Conservation (phyloP, 192 early-diverging fungal species). For the Gaertneriomyces sp. region DNA sequence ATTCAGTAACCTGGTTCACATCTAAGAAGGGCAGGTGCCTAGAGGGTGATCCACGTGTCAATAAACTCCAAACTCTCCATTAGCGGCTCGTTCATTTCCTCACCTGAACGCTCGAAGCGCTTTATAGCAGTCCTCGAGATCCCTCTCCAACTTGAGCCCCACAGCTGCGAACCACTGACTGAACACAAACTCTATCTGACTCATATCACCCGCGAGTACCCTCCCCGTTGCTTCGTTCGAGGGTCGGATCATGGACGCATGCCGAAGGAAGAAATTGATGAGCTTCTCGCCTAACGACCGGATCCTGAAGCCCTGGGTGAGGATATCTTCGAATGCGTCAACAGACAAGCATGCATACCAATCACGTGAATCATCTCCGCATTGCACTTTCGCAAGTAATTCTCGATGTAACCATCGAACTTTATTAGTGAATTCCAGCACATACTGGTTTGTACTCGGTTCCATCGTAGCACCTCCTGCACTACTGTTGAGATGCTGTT, state of each 20-base stretch:
- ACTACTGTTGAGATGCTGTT: too few species aligned
- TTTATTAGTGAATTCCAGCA: conserved; percentile 55
- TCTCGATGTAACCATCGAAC: conserved; percentile 58
- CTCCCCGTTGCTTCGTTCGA: conserved; percentile 62
- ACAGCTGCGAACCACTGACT: conserved; percentile 58
- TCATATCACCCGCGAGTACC: conserved; percentile 66
- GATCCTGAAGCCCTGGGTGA: conserved; percentile 31
- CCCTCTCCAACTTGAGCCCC: conserved; percentile 55
- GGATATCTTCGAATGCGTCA: not conserved
- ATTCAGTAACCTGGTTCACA: conserved; percentile 44
- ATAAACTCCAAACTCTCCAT: not conserved
- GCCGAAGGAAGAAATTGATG: conserved; percentile 61
- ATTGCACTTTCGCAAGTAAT: conserved; percentile 53
- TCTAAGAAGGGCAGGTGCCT: conserved; percentile 67
- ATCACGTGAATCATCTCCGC: conserved; percentile 56
- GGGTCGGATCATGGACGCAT: conserved; percentile 60
- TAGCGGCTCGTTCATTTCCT: not conserved
- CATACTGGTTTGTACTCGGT: conserved; percentile 50
- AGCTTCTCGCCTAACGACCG: conserved; percentile 39
- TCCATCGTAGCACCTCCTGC: conserved; percentile 23
- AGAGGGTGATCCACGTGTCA: not conserved
- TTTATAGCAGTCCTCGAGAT: conserved; percentile 53
- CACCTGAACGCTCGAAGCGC: conserved; percentile 61
- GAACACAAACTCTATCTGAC: conserved; percentile 67
- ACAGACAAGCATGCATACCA: conserved; percentile 41